Percentiles rank a stretch among this genome's conserved stretches.
Conservation (phyloP, 371 early-diverging fungal species). For the Mucor plumbeus region DNA sequence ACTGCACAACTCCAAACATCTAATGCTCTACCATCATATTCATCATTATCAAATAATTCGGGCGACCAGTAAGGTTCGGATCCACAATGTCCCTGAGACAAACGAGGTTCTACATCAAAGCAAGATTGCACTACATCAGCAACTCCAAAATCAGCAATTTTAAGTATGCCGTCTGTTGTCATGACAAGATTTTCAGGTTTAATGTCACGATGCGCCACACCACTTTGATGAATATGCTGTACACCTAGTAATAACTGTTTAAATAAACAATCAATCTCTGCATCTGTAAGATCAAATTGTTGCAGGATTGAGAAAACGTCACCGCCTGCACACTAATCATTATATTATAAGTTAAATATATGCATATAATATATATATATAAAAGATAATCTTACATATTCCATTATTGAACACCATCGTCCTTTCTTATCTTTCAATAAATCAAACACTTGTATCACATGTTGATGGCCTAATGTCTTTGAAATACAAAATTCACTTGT, state of each 20-base stretch:
- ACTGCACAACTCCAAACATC: constrained; percentile 89
- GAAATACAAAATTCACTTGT: constrained; percentile 77
- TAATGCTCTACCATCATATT: constrained; percentile 75
- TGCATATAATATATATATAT: constrained; percentile 9
- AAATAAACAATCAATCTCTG: constrained; percentile 62
- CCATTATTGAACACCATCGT: constrained; percentile 66
- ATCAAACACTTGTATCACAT: constrained; percentile 76
- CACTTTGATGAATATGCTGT: constrained; percentile 93
- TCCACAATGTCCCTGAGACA: constrained; percentile 80
- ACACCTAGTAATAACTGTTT: constrained; percentile 93
- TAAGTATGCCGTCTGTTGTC: constrained; percentile 77
- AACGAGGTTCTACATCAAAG: constrained; percentile 69
- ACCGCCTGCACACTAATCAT: constrained; percentile 59
- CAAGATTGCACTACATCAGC: constrained; percentile 89
- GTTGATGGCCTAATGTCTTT: constrained; percentile 61
- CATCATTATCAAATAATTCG: constrained; percentile 54
- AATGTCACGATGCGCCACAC: constrained; percentile 87
- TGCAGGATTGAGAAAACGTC: constrained; percentile 60
- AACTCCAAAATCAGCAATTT: constrained; percentile 97
- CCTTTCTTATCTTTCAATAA: constrained; percentile 59
- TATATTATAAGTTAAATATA: constrained; percentile 6
- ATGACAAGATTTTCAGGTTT: constrained; percentile 93
- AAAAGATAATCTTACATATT: constrained; percentile 46
- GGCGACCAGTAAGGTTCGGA: constrained; percentile 91
- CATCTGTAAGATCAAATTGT: constrained; percentile 40